Evolutionary conservation across 305 asterid genomes (phyloP), one percentile per base, ranked within the genome.

Genomic region (Fraxinus angustifolia): DNA sequence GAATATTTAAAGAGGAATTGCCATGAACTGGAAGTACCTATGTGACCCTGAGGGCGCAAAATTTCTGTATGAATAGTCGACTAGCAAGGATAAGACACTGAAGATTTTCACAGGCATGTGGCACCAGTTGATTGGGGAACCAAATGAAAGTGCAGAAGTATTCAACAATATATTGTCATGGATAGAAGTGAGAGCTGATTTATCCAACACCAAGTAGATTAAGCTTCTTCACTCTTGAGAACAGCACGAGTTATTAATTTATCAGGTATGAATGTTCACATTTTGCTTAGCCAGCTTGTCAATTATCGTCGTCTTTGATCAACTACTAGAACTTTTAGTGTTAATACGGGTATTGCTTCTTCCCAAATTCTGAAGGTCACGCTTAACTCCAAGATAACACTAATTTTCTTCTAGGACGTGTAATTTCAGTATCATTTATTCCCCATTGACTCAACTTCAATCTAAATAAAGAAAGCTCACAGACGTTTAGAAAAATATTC

Each of bases 71-170:
- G 75, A 87, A 73, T 60, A 82, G 6, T 92, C 88, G 1, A 87
- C 77, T 10, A 88, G 96, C 72, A 87, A 91, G 83, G 97, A 93
- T 78, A 93, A 93, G 88, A 89, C 84, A 1, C 33, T 93, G 89
- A 87, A 88, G 90, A 80, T 94, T 23, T 92, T 85, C n/a, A 85
- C 88, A 1, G 98, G 91, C 19, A 85, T 88, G 93, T 88, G 93
- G 93, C 98, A 93, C 68, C 96, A 87, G 62, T 56, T 88, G 86
- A 93, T 92, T 56, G 96, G 97, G 12, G 98, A 94, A 80, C 84
- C 89, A 1, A 90, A 91, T 81, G 88, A 91, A 56, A 42, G 89
- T 10, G 93, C 78, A 2, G 88, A 92, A 60, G 86, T 83, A 23
- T 92, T 90, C 68, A 56, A 84, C 34, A 85, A 82, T 2, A 83